Evolutionary conservation across 345 rosid genomes (phyloP), one percentile per base, ranked within the genome.

Genomic region (Dimocarpus longan): DNA sequence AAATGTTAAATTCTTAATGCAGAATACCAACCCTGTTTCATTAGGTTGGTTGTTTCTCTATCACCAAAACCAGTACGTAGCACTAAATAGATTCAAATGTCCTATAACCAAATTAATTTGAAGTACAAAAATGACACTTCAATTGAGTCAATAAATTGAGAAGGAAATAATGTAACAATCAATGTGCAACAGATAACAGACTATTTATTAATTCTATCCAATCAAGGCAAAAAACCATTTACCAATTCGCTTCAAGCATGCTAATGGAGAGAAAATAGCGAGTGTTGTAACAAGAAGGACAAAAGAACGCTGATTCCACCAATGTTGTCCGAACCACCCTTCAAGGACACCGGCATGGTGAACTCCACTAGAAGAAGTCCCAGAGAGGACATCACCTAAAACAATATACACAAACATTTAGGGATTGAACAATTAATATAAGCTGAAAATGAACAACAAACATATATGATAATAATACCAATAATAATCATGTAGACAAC

Each of bases 401-500:
- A 64, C 57, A 79, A n/a, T 10, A 65, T 32, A 26, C 76, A 66
- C 57, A 48, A 44, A 84, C 46, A 76, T 50, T 62, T 67, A 26
- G 28, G 28, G 28, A 26, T 26, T 26, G 28, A 26, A 81, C 67
- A 82, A 73, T 64, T 13, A 40, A 22, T 9, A 62, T 12, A 68
- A 57, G 39, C 48, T 10, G 15, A 70, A 75, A 60, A 52, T 57
- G 52, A 56, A 65, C 16, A 60, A 79, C 42, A 77, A 37, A 4
- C 13, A 79, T 0, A 40, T 59, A 76, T 43, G 22, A 46, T 5
- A 68, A 28, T 60, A 22, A 57, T 89, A 93, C 99, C 98, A 43
- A 94, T 91, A 63, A 94, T 96, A 80, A 96, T 96, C 98, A 96
- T 91, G 93, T 96, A 94, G 62, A 92, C 99, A 73, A 94, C 85